Conservation (phyloP, 192 early-diverging fungal genomes). For the Mortierella claussenii region DNA sequence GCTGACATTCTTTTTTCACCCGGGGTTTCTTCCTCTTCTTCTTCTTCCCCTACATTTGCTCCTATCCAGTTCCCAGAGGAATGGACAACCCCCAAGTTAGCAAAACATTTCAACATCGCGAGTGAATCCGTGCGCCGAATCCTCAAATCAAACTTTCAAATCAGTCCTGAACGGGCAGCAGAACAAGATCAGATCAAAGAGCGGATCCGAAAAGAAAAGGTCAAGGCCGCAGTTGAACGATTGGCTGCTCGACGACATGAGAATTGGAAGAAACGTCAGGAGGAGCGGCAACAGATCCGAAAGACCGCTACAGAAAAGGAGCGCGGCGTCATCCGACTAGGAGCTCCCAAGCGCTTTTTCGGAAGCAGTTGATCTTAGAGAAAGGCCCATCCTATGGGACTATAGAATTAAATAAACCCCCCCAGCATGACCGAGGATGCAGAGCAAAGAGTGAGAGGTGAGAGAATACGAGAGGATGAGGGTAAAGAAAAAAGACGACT, state of each 20-base stretch:
- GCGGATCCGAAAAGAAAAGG: slow-evolving; percentile 12
- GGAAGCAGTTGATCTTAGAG: too few relatives aligned
- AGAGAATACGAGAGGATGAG: too few relatives aligned
- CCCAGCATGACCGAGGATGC: too few relatives aligned
- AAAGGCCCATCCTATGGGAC: too few relatives aligned
- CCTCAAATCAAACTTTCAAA: slow-evolving; percentile 17
- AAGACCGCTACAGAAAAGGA: background rate
- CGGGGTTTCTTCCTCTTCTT: background rate
- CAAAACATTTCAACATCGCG: slow-evolving; percentile 34
- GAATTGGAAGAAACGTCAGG: slow-evolving; percentile 1
- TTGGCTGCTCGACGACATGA: slow-evolving; percentile 7
- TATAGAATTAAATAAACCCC: too few relatives aligned
- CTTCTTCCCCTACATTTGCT: background rate
- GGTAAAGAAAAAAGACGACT: too few relatives aligned
- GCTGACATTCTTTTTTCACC: background rate
- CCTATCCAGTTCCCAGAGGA: slow-evolving; percentile 28
- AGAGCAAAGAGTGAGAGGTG: too few relatives aligned
- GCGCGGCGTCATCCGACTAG: slow-evolving; percentile 4
- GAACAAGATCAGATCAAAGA: slow-evolving; percentile 30
- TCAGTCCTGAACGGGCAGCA: slow-evolving; percentile 9
- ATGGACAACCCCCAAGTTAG: slow-evolving; percentile 41
- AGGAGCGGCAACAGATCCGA: background rate
- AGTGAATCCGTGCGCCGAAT: slow-evolving; percentile 31
- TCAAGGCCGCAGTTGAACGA: background rate
- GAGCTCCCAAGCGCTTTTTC: slow-evolving; percentile 26